Evolutionary conservation across 345 rosid species (phyloP), one percentile per base, ranked within the genome.

Genomic region (Salix arbutifolia): DNA sequence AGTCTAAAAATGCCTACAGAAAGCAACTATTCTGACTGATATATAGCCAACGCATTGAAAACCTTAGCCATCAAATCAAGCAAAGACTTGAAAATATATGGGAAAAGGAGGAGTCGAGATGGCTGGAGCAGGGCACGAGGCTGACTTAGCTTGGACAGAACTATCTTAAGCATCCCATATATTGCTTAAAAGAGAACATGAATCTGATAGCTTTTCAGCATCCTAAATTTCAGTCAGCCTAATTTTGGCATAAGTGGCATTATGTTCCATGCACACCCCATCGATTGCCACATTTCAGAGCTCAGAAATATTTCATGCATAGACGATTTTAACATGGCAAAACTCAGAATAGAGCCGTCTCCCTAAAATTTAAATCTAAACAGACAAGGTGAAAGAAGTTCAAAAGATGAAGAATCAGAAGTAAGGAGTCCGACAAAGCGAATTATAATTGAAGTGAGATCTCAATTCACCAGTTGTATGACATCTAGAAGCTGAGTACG

Each of bases 401-500:
- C 46, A 42, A 42, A 10, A 42, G 46, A 42, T 42, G 46, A 42
- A 10, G 46, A 42, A 42, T 42, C 46, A 42, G 46, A 11, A 42
- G 30, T 48, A 30, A 48, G 13, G 50, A 30, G 73, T 30, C 30
- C 8, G 62, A 11, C 42, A 70, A 30, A 46, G 52, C 14, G 14
- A 14, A 46, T 46, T 46, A 46, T 46, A 46, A 46, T 46, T 46
- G 18, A 46, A 46, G 30, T 31, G 28, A 62, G n/a, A 13, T 5
- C 35, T 25, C 17, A 44, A 23, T 70, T 74, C 82, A 90, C 97
- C 94, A 68, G 86, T 73, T 23, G 77, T 85, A 69, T 93, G 91
- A 68, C 72, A 88, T 81, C 90, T 87, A 73, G 85, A 46, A 67
- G 94, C 83, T 33, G 92, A 90, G 84, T 75, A 85, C 65, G 86